phyloP scores from a whole-genome alignment of 2,329 filamentous ascomycete species.

The Cylindrodendrum hubeiense region DNA sequence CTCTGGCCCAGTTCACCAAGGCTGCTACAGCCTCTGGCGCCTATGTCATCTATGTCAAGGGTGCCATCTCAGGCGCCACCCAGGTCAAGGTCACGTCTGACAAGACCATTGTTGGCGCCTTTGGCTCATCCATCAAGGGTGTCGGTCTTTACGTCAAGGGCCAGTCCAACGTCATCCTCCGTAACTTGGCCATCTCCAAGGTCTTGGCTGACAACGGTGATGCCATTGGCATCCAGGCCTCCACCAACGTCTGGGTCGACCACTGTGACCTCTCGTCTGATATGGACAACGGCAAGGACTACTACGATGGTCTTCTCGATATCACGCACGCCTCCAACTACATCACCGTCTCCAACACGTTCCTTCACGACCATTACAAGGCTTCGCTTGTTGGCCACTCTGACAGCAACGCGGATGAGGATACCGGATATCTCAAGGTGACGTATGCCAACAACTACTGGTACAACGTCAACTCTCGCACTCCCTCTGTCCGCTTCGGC shows the following conservation, averaged over 20 bases:
- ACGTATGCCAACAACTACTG: slow-evolving; percentile 77
- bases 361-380: slow-evolving; percentile 61
- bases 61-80: slow-evolving; percentile 53
- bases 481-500: slow-evolving; percentile 74
- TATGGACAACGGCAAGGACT: slow-evolving; percentile 72
- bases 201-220: slow-evolving; percentile 68
- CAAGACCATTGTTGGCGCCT: slow-evolving; percentile 59
- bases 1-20: slow-evolving; percentile 58
- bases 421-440: slow-evolving; percentile 71
- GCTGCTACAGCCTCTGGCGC: slow-evolving; percentile 59
- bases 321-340: slow-evolving; percentile 73
- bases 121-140: slow-evolving; percentile 54
- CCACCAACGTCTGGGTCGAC: slow-evolving; percentile 74
- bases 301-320: slow-evolving; percentile 76
- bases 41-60: slow-evolving; percentile 56
- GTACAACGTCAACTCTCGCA: slow-evolving; percentile 72
- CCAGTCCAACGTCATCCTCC: slow-evolving; percentile 70
- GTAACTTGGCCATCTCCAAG: slow-evolving; percentile 70
- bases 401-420: slow-evolving; percentile 68
- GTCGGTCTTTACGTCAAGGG: slow-evolving; percentile 65
- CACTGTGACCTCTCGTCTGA: slow-evolving; percentile 75
- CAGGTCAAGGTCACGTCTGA: slow-evolving; percentile 57
- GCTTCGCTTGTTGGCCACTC: slow-evolving; percentile 71
- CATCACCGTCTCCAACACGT: slow-evolving; percentile 59
- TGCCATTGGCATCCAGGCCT: slow-evolving; percentile 68